Base-by-base conservation (phyloP, 2,329 filamentous ascomycete species). In the Monosporascus sp. region DNA sequence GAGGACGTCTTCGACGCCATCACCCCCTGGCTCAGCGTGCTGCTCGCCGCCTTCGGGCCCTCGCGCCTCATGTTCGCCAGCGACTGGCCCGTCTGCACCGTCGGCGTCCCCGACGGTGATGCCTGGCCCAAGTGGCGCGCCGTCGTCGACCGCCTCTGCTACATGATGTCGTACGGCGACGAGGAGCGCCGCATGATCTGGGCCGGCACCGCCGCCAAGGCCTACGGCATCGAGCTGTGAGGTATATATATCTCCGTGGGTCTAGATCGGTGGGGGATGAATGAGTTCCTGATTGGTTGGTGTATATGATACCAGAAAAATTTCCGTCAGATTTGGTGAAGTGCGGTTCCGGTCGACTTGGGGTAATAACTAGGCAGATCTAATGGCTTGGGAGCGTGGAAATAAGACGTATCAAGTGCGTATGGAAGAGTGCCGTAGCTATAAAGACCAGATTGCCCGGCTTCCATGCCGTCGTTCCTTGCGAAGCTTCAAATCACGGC, bases 31-130 rank as follows among this genome's bases (percentile, higher is more conserved):
- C 79, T 90, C 2, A 81, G 84, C 55, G 81, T 86, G 50, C 73
- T 92, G 1, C 81, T 95, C 50, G 80, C 84, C 27, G 80, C 80
- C 1, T 97, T 96, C 64, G 85, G 88, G 1, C 73, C 87, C 0
- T 67, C 75, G 22, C 79, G 90, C 57, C 79, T 94, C 66, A 91
- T 97, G 86, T 97, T 94, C 70, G 92, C 87, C 24, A 92, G 88
- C 58, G 91, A 97, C 70, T 97, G 93, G 93, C 92, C 93, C 2
- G 86, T 97, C 1, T 96, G 90, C 72, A 92, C 90, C 57, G 73
- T 90, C 36, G 81, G 82, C 1, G 72, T 75, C 18, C 68, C 62
- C 24, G 63, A 65, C 11, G 73, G 78, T 47, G 70, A 75, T 22
- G 84, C 88, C 34, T 96, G 91, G 90, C 72, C 74, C 37, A 81